Base-by-base conservation (phyloP, 305 asterid species). In the Solanum chacoense region DNA sequence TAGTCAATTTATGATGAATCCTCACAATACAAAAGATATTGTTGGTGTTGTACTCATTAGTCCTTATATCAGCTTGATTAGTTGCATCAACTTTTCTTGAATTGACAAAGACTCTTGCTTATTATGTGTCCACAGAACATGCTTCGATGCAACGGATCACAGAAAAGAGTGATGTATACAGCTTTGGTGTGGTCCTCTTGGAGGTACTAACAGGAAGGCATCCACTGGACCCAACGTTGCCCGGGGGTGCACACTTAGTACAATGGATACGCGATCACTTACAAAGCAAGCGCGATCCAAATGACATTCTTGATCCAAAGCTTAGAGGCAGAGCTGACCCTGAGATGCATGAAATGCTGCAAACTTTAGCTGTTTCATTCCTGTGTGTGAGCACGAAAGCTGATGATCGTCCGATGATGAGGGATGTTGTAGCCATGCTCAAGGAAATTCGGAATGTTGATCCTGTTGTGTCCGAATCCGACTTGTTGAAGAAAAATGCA, bases 121-220 rank as follows among this genome's bases (percentile, higher is more conserved):
- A 59, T 87, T 37, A 28, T 87, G 85, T 83, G 76, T 87, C 90
- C n/a, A 77, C 95, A 97, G 99, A 97, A 89, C 99, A 94, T 89
- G 99, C 94, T 76, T 94, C 97, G 22, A 91, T 91, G 93, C 98
- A 92, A 81, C 91, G 93, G 13, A 93, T 97, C 76, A 97, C 96
- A 4, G 98, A 97, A 89, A 97, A 92, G 91, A 97, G 98, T 71
- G 99, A 97, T 13, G 96, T 97, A 9, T 96, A 95, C 93, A 97
- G 99, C 85, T 97, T 90, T 72, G 99, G 99, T 2, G 97, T 97
- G 90, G 93, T 96, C 69, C 94, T 97, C 18, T 37, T 96, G 69
- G 99, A 97, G 94, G 98, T 97, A 79, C 90, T 97, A 88, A 97
- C 99, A 35, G 98, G 99, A 45, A 93, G 97, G 93, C 99, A 97